These are phyloP conservation scores for Diaporthe capsici DNA, from an alignment of 2,329 filamentous ascomycete genomes.

Conservation along the genomic window DNA sequence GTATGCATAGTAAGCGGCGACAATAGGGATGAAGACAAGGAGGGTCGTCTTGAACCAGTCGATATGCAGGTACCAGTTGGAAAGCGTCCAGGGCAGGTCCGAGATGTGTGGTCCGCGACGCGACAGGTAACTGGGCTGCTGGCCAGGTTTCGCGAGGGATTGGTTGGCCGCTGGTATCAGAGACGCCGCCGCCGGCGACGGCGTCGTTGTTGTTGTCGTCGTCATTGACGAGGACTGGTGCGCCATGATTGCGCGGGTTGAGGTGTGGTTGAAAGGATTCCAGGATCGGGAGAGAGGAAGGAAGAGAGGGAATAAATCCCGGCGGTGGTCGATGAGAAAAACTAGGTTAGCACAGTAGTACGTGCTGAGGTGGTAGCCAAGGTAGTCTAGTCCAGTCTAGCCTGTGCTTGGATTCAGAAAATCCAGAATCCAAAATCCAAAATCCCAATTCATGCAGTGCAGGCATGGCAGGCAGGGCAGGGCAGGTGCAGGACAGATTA, in stretches of 20 bases:
- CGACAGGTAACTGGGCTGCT: slow-evolving; percentile 31
- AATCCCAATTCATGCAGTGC: slow-evolving; percentile 13
- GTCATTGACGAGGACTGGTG: background rate
- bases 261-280: background rate
- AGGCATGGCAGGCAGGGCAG: background rate
- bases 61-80: slow-evolving; percentile 37
- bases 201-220: background rate
- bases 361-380: background rate
- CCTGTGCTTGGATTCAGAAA: background rate
- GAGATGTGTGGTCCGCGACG: slow-evolving; percentile 35
- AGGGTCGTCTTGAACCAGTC: slow-evolving; percentile 37
- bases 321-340: background rate
- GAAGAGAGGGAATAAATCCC: background rate
- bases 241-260: slow-evolving; percentile 11
- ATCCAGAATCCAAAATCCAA: background rate
- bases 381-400: background rate
- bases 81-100: slow-evolving; percentile 30
- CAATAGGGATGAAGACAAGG: slow-evolving; percentile 31
- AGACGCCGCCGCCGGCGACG: background rate
- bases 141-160: background rate
- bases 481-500: slow-evolving; percentile 11
- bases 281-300: background rate
- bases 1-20: slow-evolving; percentile 15
- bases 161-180: slow-evolving; percentile 24
- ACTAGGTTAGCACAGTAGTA: background rate